These are phyloP conservation scores for Nitzschia sp. DNA, from an alignment of 108 stramenopile genomes.

Conservation along the genomic window DNA sequence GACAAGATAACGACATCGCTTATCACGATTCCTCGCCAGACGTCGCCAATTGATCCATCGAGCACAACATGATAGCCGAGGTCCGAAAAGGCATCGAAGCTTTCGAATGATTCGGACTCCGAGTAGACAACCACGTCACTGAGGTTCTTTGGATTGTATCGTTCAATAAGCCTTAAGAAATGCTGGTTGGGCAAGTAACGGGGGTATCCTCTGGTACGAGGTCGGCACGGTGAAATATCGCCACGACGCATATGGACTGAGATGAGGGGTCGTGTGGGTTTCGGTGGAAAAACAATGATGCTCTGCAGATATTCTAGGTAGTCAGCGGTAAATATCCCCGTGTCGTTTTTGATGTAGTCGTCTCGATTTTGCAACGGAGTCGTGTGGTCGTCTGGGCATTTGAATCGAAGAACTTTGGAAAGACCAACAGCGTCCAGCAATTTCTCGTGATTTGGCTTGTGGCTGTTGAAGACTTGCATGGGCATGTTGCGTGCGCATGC, in stretches of 20 bases:
- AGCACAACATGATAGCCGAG: constrained; percentile 15
- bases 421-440: constrained; percentile 30
- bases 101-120: constrained; percentile 30
- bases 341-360: constrained; percentile 27
- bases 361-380: not conserved
- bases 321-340: constrained; percentile 26
- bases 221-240: constrained; percentile 34
- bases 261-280: constrained; percentile 8
- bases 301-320: constrained; percentile 21
- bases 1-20: constrained; percentile 29
- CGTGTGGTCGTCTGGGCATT: constrained; percentile 16
- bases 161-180: constrained; percentile 23
- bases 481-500: constrained; percentile 15
- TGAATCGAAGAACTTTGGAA: constrained; percentile 24
- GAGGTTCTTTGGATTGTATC: constrained; percentile 15
- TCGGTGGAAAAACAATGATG: constrained; percentile 7
- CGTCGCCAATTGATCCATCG: constrained; percentile 16
- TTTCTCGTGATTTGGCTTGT: constrained; percentile 3
- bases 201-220: not conserved
- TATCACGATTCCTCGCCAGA: constrained; percentile 24
- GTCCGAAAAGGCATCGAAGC: constrained; percentile 17
- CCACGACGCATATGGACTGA: constrained; percentile 45
- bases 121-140: constrained; percentile 24
- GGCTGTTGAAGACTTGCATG: not conserved
- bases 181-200: constrained; percentile 34